Conservation (phyloP, 257 asterid genomes). For the Vinca minor region DNA sequence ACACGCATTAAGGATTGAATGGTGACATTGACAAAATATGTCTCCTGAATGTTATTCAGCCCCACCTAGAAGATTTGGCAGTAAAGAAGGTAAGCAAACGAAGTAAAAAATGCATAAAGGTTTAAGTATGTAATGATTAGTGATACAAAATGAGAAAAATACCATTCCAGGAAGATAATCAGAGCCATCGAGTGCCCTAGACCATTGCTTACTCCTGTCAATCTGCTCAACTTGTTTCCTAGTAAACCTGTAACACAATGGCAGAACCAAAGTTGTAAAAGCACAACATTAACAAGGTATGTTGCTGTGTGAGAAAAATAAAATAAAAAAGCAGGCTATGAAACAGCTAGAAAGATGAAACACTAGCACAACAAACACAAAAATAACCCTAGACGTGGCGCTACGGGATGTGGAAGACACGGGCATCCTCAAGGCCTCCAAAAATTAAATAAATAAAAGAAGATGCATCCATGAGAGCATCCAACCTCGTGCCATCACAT, state of each 20-base stretch:
- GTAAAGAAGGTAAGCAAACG: conserved; percentile 5
- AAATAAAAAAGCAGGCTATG: neutral
- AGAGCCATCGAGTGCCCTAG: conserved; percentile 98
- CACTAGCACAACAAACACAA: neutral
- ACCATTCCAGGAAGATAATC: conserved; percentile 99
- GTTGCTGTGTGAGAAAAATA: neutral
- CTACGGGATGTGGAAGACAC: neutral
- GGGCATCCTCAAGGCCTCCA: neutral
- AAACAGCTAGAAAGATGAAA: too few relatives aligned
- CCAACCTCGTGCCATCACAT: neutral
- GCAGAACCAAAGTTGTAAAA: neutral
- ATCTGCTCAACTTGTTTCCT: conserved; percentile 68
- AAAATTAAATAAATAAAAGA: neutral
- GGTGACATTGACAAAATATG: conserved; percentile 94
- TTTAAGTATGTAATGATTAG: neutral
- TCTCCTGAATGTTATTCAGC: conserved; percentile 86
- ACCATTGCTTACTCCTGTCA: conserved; percentile 83
- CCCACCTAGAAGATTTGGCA: conserved; percentile 60
- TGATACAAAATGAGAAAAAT: conserved; percentile 7
- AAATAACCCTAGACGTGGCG: neutral
- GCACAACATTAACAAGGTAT: neutral
- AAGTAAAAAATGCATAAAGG: neutral
- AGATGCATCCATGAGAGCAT: too few relatives aligned
- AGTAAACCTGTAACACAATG: conserved; percentile 46
- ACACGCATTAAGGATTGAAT: conserved; percentile 97